A percentile compares a stretch with the other conserved stretches of the same genome.
Evolutionary conservation across 352 stramenopile species (phyloP).

Genomic region (Globisporangium cystogenes): DNA sequence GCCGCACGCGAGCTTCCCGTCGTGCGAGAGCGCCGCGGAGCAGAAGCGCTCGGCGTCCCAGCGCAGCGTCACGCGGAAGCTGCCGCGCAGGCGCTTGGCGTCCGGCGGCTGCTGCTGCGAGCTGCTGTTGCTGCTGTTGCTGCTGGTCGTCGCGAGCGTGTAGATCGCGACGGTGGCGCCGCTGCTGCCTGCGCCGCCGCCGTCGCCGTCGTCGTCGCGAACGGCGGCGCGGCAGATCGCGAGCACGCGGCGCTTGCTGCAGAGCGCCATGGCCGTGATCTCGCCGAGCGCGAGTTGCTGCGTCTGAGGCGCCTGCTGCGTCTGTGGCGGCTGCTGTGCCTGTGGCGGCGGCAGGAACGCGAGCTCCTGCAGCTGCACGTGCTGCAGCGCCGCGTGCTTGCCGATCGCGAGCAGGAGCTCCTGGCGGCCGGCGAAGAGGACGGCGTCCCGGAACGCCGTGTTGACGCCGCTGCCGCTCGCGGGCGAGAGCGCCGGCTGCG

Average conservation of each 20-base stretch:
- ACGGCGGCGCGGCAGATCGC: slow-evolving; percentile 42
- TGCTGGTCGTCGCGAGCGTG: slow-evolving; percentile 6
- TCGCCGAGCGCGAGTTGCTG: slow-evolving; percentile 29
- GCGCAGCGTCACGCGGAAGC: slow-evolving; percentile 37
- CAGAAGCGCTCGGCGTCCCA: slow-evolving; percentile 50
- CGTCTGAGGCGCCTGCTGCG: neutral
- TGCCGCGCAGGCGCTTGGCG: slow-evolving; percentile 6
- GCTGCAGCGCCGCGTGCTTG: slow-evolving; percentile 65
- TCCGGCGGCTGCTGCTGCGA: neutral
- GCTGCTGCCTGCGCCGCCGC: neutral
- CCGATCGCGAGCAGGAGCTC: slow-evolving; percentile 59
- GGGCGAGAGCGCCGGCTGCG: slow-evolving; percentile 18
- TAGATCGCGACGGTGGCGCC: slow-evolving; percentile 36
- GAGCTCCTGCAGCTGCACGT: slow-evolving; percentile 55
- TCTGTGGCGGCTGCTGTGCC: neutral
- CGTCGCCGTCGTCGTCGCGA: slow-evolving; percentile 1
- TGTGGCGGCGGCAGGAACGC: slow-evolving; percentile 39
- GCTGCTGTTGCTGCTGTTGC: slow-evolving; percentile 1
- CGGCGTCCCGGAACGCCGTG: slow-evolving; percentile 40
- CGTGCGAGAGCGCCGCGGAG: slow-evolving; percentile 47
- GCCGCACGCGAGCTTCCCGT: slow-evolving; percentile 61
- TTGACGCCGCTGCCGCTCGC: slow-evolving; percentile 49
- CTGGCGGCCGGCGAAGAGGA: slow-evolving; percentile 48
- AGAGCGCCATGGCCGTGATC: slow-evolving; percentile 68
- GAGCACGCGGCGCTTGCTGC: slow-evolving; percentile 42